phyloP scores from a whole-genome alignment of 2,329 filamentous ascomycete species.

The Penicillium palitans region DNA sequence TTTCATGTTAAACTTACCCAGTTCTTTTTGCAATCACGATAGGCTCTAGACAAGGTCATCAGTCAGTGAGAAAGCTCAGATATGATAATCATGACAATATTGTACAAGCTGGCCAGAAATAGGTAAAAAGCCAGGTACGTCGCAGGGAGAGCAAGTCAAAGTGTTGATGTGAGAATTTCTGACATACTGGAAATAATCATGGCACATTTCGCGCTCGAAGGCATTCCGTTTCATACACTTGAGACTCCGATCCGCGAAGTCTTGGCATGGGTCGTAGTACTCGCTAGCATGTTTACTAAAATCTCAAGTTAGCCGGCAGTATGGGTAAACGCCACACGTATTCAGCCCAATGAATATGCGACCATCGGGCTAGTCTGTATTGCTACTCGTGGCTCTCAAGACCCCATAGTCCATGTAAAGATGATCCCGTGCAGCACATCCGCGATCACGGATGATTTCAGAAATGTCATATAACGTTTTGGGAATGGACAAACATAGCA shows the following conservation, averaged over 20 bases:
- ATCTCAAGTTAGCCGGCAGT: not conserved
- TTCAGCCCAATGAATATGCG: not conserved
- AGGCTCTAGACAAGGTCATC: constrained; percentile 63
- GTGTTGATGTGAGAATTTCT: not conserved
- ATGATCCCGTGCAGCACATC: not conserved
- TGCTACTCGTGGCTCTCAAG: not conserved
- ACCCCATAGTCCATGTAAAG: not conserved
- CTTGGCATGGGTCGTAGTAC: constrained; percentile 94
- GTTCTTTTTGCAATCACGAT: constrained; percentile 90
- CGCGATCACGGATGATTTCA: not conserved
- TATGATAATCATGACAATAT: not conserved
- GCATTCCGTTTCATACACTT: constrained; percentile 85
- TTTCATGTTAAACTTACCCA: constrained; percentile 65
- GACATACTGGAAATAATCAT: constrained; percentile 89
- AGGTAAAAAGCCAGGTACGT: not conserved
- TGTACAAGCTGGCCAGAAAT: not conserved
- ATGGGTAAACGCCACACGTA: not conserved
- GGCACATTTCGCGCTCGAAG: constrained; percentile 84
- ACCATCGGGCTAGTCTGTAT: not conserved
- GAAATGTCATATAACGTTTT: not conserved
- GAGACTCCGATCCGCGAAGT: constrained; percentile 81
- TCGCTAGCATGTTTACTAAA: constrained; percentile 81
- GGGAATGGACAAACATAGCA: not conserved
- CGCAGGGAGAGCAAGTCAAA: constrained; percentile 5
- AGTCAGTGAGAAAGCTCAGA: constrained; percentile 6